A percentile compares a stretch with the other conserved stretches of the same genome.
phyloP scores from a whole-genome alignment of 2,329 filamentous ascomycete species.

The Juglanconis sp. region DNA sequence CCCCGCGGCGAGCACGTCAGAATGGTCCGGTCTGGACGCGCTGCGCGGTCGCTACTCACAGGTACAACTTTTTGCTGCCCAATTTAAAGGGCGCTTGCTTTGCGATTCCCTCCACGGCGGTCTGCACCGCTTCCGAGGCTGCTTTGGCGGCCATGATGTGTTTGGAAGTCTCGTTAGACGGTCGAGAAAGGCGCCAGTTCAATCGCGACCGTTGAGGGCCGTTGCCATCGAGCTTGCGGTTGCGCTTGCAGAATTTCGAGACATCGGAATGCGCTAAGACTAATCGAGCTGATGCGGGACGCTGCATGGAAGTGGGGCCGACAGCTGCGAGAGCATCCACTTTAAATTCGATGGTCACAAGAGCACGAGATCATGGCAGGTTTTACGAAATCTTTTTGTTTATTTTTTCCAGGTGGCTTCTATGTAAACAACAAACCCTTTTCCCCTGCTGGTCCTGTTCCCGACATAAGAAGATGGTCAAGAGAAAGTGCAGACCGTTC shows the following conservation, averaged over 20 bases:
- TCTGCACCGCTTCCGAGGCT: conserved; percentile 29
- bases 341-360: neutral
- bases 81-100: conserved; percentile 43
- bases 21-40: neutral
- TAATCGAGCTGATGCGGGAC: neutral
- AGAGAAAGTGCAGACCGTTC: conserved; percentile 5
- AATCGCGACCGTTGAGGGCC: neutral
- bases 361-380: neutral
- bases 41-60: conserved; percentile 40
- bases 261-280: neutral
- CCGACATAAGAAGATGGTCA: neutral
- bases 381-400: conserved; percentile 5
- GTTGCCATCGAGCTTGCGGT: neutral
- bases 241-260: conserved; percentile 8
- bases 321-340: neutral
- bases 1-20: neutral
- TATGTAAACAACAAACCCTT: conserved; percentile 7
- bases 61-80: conserved; percentile 52
- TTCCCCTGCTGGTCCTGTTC: conserved; percentile 2
- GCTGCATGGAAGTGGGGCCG: conserved; percentile 4
- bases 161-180: neutral
- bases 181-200: conserved; percentile 3
- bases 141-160: conserved; percentile 17
- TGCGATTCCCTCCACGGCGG: conserved; percentile 27
- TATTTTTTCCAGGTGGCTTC: conserved; percentile 3